Evolutionary conservation across 2,329 filamentous ascomycete genomes (phyloP).

Genomic region (Penicillium sp.): DNA sequence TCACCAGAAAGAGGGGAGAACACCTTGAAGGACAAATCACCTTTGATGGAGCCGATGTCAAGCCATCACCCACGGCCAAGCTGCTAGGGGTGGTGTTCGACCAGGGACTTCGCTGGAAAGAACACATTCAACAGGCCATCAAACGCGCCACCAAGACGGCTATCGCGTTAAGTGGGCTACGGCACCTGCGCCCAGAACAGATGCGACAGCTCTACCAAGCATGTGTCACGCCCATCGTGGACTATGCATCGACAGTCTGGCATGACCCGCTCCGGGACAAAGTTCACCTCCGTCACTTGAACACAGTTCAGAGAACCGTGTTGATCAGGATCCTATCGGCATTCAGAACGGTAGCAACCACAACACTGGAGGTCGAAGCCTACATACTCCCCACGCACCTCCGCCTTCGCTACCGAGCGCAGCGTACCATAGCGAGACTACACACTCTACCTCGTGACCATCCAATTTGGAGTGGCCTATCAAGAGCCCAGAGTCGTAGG

Average conservation of each 20-base stretch:
- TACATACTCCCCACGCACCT: background rate
- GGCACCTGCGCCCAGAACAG: background rate
- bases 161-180: background rate
- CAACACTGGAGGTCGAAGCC: background rate
- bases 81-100: background rate
- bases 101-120: background rate
- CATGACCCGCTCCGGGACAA: conserved; percentile 1
- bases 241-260: conserved; percentile 1
- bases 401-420: too few species aligned
- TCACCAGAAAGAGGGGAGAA: background rate
- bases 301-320: background rate
- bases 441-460: too few species aligned
- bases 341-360: background rate
- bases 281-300: background rate
- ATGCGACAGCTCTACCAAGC: conserved; percentile 1
- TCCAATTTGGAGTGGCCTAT: too few species aligned
- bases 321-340: background rate
- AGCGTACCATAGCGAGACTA: too few species aligned
- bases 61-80: too few species aligned
- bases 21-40: background rate
- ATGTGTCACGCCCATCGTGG: background rate
- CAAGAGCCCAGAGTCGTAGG: too few species aligned
- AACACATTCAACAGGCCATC: background rate
- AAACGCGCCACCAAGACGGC: background rate
- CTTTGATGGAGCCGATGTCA: too few species aligned